A percentile compares a stretch with the other conserved stretches of the same genome.
Evolutionary conservation across 805 yeast genomes (phyloP).

Genomic region (Cyberlindnera saturnus): DNA sequence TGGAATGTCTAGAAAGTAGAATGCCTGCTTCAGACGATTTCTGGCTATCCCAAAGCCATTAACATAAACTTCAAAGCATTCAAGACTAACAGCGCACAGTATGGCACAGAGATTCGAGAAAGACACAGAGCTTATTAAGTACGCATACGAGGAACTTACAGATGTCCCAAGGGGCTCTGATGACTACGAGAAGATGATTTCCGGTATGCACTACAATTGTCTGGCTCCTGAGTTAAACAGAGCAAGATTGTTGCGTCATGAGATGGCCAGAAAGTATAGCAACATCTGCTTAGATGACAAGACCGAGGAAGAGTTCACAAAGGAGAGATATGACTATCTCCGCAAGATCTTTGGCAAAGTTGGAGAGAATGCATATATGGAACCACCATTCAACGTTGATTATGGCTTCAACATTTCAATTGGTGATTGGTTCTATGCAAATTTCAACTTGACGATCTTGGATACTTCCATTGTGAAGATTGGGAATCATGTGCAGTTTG

Average conservation of each 20-base stretch:
- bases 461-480: constrained; percentile 57
- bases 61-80: too few species aligned
- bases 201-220: constrained; percentile 40
- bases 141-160: constrained; percentile 17
- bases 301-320: constrained; percentile 22
- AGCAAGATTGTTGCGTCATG: constrained; percentile 23
- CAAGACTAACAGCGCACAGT: not conserved
- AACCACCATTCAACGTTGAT: constrained; percentile 58
- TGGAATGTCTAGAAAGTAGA: too few species aligned
- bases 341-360: constrained; percentile 42
- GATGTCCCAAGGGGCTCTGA: constrained; percentile 20
- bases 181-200: constrained; percentile 52
- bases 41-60: too few species aligned
- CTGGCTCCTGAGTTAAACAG: constrained; percentile 22
- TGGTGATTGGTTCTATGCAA: constrained; percentile 55
- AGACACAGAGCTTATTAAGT: constrained; percentile 16
- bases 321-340: constrained; percentile 34
- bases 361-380: constrained; percentile 32
- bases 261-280: constrained; percentile 23
- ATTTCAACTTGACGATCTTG: constrained; percentile 46
- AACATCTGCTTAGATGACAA: constrained; percentile 23
- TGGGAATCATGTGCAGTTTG: constrained; percentile 55
- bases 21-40: too few species aligned
- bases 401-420: constrained; percentile 57
- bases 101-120: constrained; percentile 25